Conservation (phyloP, 2,329 filamentous ascomycete genomes). For the Stagonosporopsis rhizophila region DNA sequence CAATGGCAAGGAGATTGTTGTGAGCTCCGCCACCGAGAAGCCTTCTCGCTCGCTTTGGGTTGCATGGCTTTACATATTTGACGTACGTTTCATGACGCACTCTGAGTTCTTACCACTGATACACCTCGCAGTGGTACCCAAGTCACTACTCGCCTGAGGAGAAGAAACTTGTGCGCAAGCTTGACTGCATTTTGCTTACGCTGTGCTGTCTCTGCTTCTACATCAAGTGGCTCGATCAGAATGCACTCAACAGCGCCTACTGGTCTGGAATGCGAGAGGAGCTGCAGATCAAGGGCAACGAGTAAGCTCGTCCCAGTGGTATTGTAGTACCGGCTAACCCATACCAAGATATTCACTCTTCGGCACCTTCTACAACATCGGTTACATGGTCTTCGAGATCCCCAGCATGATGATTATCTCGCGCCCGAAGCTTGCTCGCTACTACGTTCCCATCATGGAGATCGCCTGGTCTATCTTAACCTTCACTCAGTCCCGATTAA, state of each 20-base stretch:
- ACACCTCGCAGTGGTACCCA: constrained; percentile 24
- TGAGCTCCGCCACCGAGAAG: constrained; percentile 31
- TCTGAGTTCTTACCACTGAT: not conserved
- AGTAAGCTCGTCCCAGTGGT: constrained; percentile 32
- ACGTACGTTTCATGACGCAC: constrained; percentile 5
- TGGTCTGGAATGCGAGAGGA: constrained; percentile 32
- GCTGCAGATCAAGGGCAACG: constrained; percentile 56
- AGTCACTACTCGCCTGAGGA: constrained; percentile 30
- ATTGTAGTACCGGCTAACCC: not conserved
- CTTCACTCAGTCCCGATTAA: constrained; percentile 41
- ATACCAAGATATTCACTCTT: constrained; percentile 53
- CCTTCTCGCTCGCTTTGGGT: constrained; percentile 20
- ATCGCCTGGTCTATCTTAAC: constrained; percentile 46
- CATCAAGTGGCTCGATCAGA: constrained; percentile 35
- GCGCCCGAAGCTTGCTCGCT: constrained; percentile 40
- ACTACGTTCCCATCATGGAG: constrained; percentile 44
- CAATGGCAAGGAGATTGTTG: constrained; percentile 24
- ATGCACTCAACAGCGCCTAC: constrained; percentile 29
- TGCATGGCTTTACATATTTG: constrained; percentile 32
- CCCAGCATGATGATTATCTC: constrained; percentile 45
- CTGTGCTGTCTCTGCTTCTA: constrained; percentile 33
- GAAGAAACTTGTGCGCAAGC: constrained; percentile 29
- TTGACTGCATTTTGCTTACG: constrained; percentile 28
- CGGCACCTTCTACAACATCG: constrained; percentile 52
- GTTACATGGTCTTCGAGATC: constrained; percentile 45